A percentile compares a stretch with the other conserved stretches of the same genome.
These are phyloP conservation scores for Phytophthora hybrid DNA, from an alignment of 352 stramenopile genomes.

Conservation along the genomic window DNA sequence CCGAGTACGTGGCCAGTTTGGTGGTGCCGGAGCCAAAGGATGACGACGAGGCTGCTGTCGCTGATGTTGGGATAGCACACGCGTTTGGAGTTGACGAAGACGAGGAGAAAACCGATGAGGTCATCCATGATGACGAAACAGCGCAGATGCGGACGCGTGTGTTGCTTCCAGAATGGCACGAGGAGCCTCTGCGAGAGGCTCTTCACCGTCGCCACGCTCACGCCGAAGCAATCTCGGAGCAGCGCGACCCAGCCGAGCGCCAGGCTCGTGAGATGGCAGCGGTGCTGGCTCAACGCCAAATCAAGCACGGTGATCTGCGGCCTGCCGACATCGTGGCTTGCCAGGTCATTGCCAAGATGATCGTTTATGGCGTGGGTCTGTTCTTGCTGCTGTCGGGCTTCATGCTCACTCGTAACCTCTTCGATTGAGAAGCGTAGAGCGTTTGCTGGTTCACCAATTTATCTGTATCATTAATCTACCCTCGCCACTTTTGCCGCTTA, in stretches of 20 bases:
- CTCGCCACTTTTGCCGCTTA: neutral
- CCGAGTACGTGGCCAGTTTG: constrained; percentile 47
- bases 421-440: constrained; percentile 27
- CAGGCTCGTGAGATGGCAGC: constrained; percentile 63
- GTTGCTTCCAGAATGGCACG: constrained; percentile 71
- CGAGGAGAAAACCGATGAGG: constrained; percentile 43
- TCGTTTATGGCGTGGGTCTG: constrained; percentile 50
- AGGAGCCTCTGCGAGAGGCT: constrained; percentile 53
- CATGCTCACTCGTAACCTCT: constrained; percentile 35
- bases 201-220: constrained; percentile 64
- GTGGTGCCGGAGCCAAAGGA: constrained; percentile 38
- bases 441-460: constrained; percentile 8
- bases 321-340: constrained; percentile 55
- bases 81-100: constrained; percentile 56
- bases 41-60: constrained; percentile 16
- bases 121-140: constrained; percentile 19
- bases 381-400: constrained; percentile 49
- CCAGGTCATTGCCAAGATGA: constrained; percentile 54
- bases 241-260: constrained; percentile 51
- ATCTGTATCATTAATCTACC: constrained; percentile 22
- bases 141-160: constrained; percentile 27
- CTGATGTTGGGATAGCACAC: constrained; percentile 46
- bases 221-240: constrained; percentile 26
- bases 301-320: constrained; percentile 48
- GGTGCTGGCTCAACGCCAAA: constrained; percentile 52